phyloP scores from a whole-genome alignment of 2,329 filamentous ascomycete species.

The Coniochaeta ligniaria region DNA sequence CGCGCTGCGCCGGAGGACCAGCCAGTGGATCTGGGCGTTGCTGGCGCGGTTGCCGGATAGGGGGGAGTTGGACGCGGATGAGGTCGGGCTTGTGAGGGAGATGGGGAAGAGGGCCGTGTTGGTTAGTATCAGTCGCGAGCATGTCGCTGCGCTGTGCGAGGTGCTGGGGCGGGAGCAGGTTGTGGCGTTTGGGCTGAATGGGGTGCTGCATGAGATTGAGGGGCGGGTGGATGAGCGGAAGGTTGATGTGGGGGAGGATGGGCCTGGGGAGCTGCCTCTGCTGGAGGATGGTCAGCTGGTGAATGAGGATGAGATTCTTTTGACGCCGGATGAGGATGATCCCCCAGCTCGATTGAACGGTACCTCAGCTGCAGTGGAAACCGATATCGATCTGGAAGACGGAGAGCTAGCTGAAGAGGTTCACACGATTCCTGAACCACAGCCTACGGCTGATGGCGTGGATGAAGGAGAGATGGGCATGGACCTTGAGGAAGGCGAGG shows the following conservation, averaged over 20 bases:
- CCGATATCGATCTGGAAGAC: constrained; percentile 28
- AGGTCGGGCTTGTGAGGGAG: constrained; percentile 70
- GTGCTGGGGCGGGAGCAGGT: constrained; percentile 27
- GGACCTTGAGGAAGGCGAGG: constrained; percentile 29
- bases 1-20: constrained; percentile 57
- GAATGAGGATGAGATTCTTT: background rate
- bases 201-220: constrained; percentile 28
- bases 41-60: constrained; percentile 67
- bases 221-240: constrained; percentile 26
- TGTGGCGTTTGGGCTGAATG: constrained; percentile 4
- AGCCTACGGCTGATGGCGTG: background rate
- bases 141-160: constrained; percentile 39
- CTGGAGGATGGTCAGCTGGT: constrained; percentile 1
- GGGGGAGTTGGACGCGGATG: constrained; percentile 67
- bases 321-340: constrained; percentile 19
- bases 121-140: constrained; percentile 45
- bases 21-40: constrained; percentile 80
- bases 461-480: constrained; percentile 16
- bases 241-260: constrained; percentile 21
- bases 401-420: constrained; percentile 19
- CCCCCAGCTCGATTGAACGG: background rate
- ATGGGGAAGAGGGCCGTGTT: constrained; percentile 69
- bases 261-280: constrained; percentile 11
- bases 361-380: constrained; percentile 20
- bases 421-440: background rate